Conservation (phyloP, 768 basidiomycete species). For the Leccinum longicurvipes region DNA sequence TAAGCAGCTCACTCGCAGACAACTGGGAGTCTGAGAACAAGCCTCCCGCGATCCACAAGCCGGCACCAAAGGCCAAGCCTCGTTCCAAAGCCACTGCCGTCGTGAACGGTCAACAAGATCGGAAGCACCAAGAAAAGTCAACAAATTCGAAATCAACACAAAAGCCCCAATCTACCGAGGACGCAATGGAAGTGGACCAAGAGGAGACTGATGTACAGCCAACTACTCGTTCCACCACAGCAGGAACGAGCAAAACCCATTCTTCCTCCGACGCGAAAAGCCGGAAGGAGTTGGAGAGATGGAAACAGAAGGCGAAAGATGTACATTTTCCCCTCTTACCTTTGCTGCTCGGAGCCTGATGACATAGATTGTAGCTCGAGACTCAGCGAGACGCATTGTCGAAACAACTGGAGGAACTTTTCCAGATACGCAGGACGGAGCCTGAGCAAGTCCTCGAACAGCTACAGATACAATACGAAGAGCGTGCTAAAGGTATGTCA, state of each 20-base stretch:
- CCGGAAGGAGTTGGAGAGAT: slow-evolving; percentile 27
- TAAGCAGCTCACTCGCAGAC: slow-evolving; percentile 24
- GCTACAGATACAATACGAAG: slow-evolving; percentile 49
- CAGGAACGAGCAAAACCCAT: slow-evolving; percentile 12
- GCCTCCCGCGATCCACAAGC: background rate
- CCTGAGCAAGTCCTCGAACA: slow-evolving; percentile 54
- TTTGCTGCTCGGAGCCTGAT: background rate
- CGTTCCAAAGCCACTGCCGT: slow-evolving; percentile 6
- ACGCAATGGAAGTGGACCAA: slow-evolving; percentile 15
- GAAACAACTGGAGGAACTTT: slow-evolving; percentile 56
- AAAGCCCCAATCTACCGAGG: slow-evolving; percentile 4
- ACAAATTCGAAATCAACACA: slow-evolving; percentile 8
- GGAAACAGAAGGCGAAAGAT: slow-evolving; percentile 30
- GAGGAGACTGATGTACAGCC: slow-evolving; percentile 1
- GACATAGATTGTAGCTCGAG: slow-evolving; percentile 25
- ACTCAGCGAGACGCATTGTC: slow-evolving; percentile 46
- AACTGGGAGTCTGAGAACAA: slow-evolving; percentile 12
- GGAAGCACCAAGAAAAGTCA: no score
- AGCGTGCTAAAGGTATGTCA: slow-evolving; percentile 47
- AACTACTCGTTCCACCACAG: background rate
- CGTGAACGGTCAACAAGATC: slow-evolving; percentile 4
- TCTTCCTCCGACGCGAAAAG: slow-evolving; percentile 12
- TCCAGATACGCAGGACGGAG: slow-evolving; percentile 59
- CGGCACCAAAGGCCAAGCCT: slow-evolving; percentile 16
- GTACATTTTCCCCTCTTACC: slow-evolving; percentile 8